These are phyloP conservation scores for Zhuliangozyma parablackwelliae DNA, from an alignment of 1,139 yeast genomes.

Conservation along the genomic window DNA sequence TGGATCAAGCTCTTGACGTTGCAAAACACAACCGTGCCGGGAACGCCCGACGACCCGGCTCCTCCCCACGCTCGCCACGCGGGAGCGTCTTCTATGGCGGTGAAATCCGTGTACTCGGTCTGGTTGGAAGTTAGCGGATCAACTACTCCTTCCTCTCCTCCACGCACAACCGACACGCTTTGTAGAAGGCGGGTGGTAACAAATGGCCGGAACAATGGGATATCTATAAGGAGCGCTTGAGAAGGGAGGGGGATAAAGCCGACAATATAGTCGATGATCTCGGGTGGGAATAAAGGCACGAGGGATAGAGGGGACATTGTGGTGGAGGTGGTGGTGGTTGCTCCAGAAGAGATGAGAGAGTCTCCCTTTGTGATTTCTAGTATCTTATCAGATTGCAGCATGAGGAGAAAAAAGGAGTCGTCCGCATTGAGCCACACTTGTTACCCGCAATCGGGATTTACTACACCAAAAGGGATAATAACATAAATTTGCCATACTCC, in stretches of 20 bases:
- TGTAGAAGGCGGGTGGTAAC: conserved; percentile 1
- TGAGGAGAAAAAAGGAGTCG: no score
- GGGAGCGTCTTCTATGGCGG: conserved; percentile 1
- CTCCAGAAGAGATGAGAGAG: no score
- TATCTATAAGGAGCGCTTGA: conserved; percentile 1
- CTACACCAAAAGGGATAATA: no score
- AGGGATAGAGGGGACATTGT: no score
- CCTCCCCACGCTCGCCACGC: no score
- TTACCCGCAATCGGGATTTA: no score
- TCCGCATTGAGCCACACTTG: no score
- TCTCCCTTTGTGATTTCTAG: no score
- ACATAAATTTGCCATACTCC: no score
- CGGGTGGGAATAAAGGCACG: conserved; percentile 1
- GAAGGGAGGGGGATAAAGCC: conserved; percentile 1
- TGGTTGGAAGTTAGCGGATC: conserved; percentile 2
- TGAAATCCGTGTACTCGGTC: conserved; percentile 1
- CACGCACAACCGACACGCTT: not conserved
- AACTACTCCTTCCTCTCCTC: not conserved
- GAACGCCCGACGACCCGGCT: no score
- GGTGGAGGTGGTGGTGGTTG: no score
- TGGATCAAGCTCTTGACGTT: conserved; percentile 2
- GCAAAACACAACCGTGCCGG: not conserved
- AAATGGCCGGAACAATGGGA: conserved; percentile 2
- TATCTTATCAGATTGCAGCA: no score
- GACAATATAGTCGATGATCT: conserved; percentile 1